A percentile compares a stretch with the other conserved stretches of the same genome.
Conservation (phyloP, 495 filamentous ascomycete genomes). For the Lindgomyces ingoldianus region DNA sequence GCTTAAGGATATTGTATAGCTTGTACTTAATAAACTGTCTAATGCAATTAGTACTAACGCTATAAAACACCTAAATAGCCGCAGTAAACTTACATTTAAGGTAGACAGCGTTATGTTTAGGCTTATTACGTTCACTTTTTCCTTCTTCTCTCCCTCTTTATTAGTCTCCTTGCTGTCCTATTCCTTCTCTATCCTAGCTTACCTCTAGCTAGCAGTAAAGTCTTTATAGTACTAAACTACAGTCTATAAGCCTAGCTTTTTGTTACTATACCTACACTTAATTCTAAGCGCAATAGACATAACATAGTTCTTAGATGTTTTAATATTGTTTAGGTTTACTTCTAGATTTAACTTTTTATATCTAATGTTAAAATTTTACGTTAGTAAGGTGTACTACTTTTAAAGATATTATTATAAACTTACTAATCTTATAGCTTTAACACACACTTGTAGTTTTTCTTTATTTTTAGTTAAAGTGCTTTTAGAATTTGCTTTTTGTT, state of each 20-base stretch:
- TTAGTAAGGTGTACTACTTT: slow-evolving; percentile 1
- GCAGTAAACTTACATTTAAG: no score
- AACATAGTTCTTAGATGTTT: no score
- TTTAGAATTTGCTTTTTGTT: slow-evolving; percentile 1
- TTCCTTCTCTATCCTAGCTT: slow-evolving; percentile 17
- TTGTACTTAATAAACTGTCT: no score
- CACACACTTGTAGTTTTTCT: slow-evolving; percentile 1
- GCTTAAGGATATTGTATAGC: no score
- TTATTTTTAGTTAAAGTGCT: slow-evolving; percentile 1
- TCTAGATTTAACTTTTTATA: slow-evolving; percentile 11
- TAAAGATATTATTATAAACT: no score
- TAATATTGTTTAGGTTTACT: slow-evolving; percentile 7
- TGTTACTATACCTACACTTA: not conserved
- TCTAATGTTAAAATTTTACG: slow-evolving; percentile 15
- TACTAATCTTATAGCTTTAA: slow-evolving; percentile 4
- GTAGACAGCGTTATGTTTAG: no score
- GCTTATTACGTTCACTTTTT: no score
- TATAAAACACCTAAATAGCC: no score
- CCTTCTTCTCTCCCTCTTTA: slow-evolving; percentile 9
- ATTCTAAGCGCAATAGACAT: slow-evolving; percentile 12
- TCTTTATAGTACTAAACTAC: no score
- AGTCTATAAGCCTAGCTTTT: slow-evolving; percentile 10
- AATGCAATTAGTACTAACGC: no score
- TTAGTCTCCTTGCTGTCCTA: slow-evolving; percentile 11
- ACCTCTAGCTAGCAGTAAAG: no score